Conservation (phyloP, 2,329 filamentous ascomycete species). For the Fusarium sp. region DNA sequence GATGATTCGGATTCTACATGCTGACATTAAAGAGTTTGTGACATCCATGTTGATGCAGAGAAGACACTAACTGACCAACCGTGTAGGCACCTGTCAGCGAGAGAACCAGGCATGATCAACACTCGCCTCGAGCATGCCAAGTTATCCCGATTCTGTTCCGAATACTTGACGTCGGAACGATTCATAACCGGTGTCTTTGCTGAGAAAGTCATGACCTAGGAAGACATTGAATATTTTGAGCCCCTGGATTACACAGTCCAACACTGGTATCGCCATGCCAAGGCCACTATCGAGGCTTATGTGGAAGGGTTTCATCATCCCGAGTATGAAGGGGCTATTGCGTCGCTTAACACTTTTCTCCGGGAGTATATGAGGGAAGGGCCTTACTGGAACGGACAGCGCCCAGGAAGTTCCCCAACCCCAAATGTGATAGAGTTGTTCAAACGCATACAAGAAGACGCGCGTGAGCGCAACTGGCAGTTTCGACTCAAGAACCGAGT, state of each 20-base stretch:
- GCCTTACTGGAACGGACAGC: background rate
- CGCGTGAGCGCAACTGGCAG: background rate
- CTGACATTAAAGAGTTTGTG: background rate
- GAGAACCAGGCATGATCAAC: background rate
- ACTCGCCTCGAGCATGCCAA: background rate
- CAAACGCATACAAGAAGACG: background rate
- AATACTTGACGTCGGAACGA: slow-evolving; percentile 10
- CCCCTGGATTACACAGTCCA: slow-evolving; percentile 20
- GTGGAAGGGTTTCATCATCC: background rate
- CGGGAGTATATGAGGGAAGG: background rate
- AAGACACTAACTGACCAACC: background rate
- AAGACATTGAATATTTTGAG: slow-evolving; percentile 4
- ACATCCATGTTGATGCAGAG: background rate
- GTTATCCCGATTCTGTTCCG: slow-evolving; percentile 4
- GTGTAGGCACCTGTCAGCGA: slow-evolving; percentile 4
- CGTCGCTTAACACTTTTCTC: background rate
- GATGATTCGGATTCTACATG: slow-evolving; percentile 12
- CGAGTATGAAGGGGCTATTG: background rate
- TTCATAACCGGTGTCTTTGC: background rate
- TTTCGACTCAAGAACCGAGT: slow-evolving; percentile 5
- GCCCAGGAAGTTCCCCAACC: too few species aligned
- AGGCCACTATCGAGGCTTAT: background rate
- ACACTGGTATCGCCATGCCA: slow-evolving; percentile 16
- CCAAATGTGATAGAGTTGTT: background rate
- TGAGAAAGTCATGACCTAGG: background rate